Evolutionary conservation across 805 yeast species (phyloP).

Genomic region (Cyberlindnera meyerae): DNA sequence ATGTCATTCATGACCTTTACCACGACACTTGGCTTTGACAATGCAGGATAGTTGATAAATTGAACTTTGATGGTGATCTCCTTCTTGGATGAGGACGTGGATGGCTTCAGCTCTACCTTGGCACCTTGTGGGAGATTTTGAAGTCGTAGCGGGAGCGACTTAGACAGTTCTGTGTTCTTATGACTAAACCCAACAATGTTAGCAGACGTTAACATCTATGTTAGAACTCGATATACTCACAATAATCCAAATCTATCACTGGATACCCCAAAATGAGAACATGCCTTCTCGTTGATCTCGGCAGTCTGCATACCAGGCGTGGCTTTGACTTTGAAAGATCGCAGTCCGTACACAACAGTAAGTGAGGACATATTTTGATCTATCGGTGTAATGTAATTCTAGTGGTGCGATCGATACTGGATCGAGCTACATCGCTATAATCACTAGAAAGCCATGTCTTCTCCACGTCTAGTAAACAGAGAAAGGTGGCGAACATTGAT

Average conservation of each 20-base stretch:
- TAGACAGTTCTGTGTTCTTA: conserved; percentile 30
- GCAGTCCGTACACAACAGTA: conserved; percentile 31
- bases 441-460: no score
- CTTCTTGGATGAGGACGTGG: conserved; percentile 1
- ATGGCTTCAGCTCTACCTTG: conserved; percentile 30
- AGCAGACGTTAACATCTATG: no score
- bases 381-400: no score
- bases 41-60: conserved; percentile 21
- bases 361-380: conserved; percentile 32
- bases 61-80: conserved; percentile 30
- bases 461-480: no score
- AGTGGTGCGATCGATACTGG: no score
- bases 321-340: conserved; percentile 30
- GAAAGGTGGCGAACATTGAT: no score
- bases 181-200: conserved; percentile 26
- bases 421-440: no score
- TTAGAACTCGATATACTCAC: no score
- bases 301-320: conserved; percentile 33
- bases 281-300: conserved; percentile 33
- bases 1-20: conserved; percentile 19
- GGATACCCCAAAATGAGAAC: conserved; percentile 34
- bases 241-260: conserved; percentile 22
- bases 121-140: conserved; percentile 41
- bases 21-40: conserved; percentile 22
- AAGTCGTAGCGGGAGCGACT: conserved; percentile 39